Base-by-base conservation (phyloP, 140 eudicot species). In the Erigeron philadelphicus region DNA sequence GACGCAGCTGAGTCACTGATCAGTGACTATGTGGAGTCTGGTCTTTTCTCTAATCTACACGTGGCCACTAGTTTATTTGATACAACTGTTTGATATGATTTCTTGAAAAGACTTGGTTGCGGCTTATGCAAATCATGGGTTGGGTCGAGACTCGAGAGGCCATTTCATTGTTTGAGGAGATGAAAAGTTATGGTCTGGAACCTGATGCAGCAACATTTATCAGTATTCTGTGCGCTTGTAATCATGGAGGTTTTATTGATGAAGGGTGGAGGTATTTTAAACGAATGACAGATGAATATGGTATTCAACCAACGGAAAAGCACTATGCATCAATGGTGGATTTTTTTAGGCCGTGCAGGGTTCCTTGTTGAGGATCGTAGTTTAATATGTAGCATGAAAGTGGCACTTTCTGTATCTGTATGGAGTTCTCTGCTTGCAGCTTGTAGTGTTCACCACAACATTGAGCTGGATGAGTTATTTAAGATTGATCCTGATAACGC, bases 251-350 rank as follows among this genome's bases (percentile, higher is more conserved):
- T 45, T 81, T 84, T 18, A 61, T 79, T 46, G 56, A 70, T 2
- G 75, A 79, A 25, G 90, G 90, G 35, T 78, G 83, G 80, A 72
- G 63, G 57, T 84, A 68, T 72, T 81, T 84, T 35, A 79, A 76
- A 48, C 76, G 76, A 72, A 84, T 84, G 87, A 72, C 64, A 11
- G 71, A 76, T 18, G 65, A 66, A 43, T 79, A 67, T 52, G 66
- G 62, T 3, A 55, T 79, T 61, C 71, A 80, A 53, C 83, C 88
- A 13, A 68, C 64, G 6, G 83, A 77, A 58, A 80, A 80, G 76
- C 88, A 83, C 67, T 80, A 83, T 38, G 85, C 85, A 4, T 80
- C 85, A 71, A 83, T 83, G 88, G 83, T 83, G 54, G 85, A 80
- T 66, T 79, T 83, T 56, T 72, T 83, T n/a, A 46, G 88, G 88